Percentiles rank a stretch among this genome's conserved stretches.
phyloP scores from a whole-genome alignment of 2,329 filamentous ascomycete species.

The Gremmenia infestans region DNA sequence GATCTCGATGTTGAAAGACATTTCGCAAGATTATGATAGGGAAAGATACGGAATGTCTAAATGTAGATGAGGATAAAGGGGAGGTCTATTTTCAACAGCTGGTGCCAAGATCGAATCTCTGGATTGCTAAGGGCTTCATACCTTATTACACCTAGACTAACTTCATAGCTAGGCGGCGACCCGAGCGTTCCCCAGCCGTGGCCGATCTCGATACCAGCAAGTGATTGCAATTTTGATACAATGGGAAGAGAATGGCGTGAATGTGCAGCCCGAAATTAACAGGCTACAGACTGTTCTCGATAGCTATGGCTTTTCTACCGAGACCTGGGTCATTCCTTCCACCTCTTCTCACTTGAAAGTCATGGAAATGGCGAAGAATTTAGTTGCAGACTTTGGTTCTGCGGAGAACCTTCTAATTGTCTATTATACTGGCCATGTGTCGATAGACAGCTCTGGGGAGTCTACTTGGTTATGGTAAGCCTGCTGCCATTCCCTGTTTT shows the following conservation, averaged over 20 bases:
- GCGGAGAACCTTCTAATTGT: conserved; percentile 20
- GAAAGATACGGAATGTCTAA: too few species aligned
- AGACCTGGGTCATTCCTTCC: conserved; percentile 22
- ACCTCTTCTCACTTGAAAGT: conserved; percentile 20
- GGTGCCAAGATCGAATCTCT: too few species aligned
- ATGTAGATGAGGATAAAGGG: too few species aligned
- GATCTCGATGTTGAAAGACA: too few species aligned
- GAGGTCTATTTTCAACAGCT: too few species aligned
- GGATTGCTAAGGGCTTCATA: neutral
- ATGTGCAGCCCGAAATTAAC: conserved; percentile 16
- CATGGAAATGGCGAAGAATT: conserved; percentile 19
- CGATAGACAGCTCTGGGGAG: conserved; percentile 17
- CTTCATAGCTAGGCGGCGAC: conserved; percentile 15
- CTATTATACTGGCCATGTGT: conserved; percentile 23
- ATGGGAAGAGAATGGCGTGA: conserved; percentile 22
- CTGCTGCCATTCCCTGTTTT: neutral
- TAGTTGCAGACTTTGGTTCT: conserved; percentile 16
- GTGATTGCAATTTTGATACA: conserved; percentile 19
- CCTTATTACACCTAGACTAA: neutral
- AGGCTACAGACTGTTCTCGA: conserved; percentile 18
- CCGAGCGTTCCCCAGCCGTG: conserved; percentile 21
- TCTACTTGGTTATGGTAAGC: conserved; percentile 18
- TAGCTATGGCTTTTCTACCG: conserved; percentile 21
- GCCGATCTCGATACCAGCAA: conserved; percentile 19
- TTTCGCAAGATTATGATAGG: too few species aligned